phyloP scores from a whole-genome alignment of 495 filamentous ascomycete genomes.

The Daldinia decipiens region DNA sequence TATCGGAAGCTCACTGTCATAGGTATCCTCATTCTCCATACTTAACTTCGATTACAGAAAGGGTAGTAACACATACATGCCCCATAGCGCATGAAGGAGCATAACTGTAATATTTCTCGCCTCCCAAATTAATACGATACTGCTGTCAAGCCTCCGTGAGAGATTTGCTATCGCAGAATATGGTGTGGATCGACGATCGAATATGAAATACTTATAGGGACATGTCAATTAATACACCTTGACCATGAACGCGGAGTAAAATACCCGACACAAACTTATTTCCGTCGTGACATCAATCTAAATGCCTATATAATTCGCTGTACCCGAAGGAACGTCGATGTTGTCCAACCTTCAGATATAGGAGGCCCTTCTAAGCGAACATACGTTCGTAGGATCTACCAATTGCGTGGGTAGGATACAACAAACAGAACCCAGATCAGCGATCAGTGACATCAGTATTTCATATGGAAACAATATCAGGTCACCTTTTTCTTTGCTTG shows the following conservation, averaged over 20 bases:
- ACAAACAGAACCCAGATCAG: slow-evolving; percentile 11
- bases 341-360: neutral
- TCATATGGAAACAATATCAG: neutral
- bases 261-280: neutral
- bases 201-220: neutral
- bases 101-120: neutral
- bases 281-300: neutral
- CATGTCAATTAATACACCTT: neutral
- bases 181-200: neutral
- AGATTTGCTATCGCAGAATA: neutral
- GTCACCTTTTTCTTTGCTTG: neutral
- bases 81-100: neutral
- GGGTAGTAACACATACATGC: neutral
- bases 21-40: too few species aligned
- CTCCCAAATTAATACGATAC: neutral
- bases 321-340: slow-evolving; percentile 4
- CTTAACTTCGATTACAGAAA: neutral
- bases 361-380: slow-evolving; percentile 6
- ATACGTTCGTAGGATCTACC: slow-evolving; percentile 3
- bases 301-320: slow-evolving; percentile 4
- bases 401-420: slow-evolving; percentile 5
- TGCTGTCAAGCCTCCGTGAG: neutral
- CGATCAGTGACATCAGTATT: slow-evolving; percentile 31
- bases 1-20: too few species aligned
- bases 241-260: slow-evolving; percentile 13